Conservation (phyloP, 164 flowering plant species). For the Taxillus chinensis region DNA sequence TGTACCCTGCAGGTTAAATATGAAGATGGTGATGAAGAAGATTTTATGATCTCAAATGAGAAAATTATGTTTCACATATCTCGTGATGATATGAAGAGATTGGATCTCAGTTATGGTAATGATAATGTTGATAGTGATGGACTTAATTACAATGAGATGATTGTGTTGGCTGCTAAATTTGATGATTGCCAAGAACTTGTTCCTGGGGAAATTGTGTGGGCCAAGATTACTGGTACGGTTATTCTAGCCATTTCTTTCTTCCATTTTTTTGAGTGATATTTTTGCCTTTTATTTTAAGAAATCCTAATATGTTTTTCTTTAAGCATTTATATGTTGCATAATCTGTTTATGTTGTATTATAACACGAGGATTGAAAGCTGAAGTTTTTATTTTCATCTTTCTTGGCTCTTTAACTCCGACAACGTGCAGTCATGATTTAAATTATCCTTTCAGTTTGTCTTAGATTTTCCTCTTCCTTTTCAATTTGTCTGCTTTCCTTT, state of each 20-base stretch:
- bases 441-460: no score
- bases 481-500: no score
- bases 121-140: constrained; percentile 29
- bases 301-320: neutral
- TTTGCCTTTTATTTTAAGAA: neutral
- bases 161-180: constrained; percentile 78
- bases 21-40: constrained; percentile 68
- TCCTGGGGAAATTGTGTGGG: constrained; percentile 92
- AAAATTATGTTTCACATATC: constrained; percentile 60
- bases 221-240: constrained; percentile 75
- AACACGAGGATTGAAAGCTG: no score
- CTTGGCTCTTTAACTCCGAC: no score
- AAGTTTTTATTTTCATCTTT: no score
- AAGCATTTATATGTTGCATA: no score
- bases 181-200: constrained; percentile 73
- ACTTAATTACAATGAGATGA: constrained; percentile 63
- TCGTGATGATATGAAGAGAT: constrained; percentile 48
- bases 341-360: no score
- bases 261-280: neutral
- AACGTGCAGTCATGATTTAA: no score
- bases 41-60: constrained; percentile 47
- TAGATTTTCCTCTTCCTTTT: no score
- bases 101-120: constrained; percentile 33
- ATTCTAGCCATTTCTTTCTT: neutral
- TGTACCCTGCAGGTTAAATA: constrained; percentile 52